These are phyloP conservation scores for Moesziomyces antarcticus DNA, from an alignment of 1,284 basidiomycete genomes.

Conservation along the genomic window DNA sequence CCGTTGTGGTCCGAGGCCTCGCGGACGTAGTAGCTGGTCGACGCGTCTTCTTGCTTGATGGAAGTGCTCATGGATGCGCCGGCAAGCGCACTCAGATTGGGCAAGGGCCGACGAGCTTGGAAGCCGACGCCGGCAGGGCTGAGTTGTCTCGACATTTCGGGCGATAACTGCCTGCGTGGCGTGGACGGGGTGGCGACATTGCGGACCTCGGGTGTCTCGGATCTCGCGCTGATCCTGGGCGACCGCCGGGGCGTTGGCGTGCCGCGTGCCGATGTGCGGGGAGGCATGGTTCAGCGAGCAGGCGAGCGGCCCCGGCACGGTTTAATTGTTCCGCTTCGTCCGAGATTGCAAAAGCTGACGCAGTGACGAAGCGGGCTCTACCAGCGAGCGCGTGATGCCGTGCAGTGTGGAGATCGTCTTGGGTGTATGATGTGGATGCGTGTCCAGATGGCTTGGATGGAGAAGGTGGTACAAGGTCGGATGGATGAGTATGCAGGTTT, in stretches of 20 bases:
- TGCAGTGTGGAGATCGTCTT: too few relatives aligned
- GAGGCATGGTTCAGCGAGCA: slow-evolving; percentile 8
- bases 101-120: slow-evolving; percentile 7
- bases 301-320: too few relatives aligned
- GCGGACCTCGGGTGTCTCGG: slow-evolving; percentile 22
- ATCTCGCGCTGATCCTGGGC: slow-evolving; percentile 20
- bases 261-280: slow-evolving; percentile 9
- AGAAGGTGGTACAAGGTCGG: background rate
- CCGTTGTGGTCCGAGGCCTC: slow-evolving; percentile 24
- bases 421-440: background rate
- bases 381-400: background rate
- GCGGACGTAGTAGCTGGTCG: slow-evolving; percentile 34
- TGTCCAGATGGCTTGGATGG: background rate
- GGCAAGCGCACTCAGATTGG: slow-evolving; percentile 4
- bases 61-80: slow-evolving; percentile 17
- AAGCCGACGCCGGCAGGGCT: slow-evolving; percentile 15
- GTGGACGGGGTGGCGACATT: slow-evolving; percentile 2
- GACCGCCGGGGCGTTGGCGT: slow-evolving; percentile 19
- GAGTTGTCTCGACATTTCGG: slow-evolving; percentile 29
- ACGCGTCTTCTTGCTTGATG: slow-evolving; percentile 44
- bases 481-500: background rate
- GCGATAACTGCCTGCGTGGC: slow-evolving; percentile 17
- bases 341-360: background rate
- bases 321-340: background rate
- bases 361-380: background rate